Evolutionary conservation across 768 basidiomycete species (phyloP), one percentile per base, ranked within the genome.

Genomic region (Strobilomyces echinocephalus): DNA sequence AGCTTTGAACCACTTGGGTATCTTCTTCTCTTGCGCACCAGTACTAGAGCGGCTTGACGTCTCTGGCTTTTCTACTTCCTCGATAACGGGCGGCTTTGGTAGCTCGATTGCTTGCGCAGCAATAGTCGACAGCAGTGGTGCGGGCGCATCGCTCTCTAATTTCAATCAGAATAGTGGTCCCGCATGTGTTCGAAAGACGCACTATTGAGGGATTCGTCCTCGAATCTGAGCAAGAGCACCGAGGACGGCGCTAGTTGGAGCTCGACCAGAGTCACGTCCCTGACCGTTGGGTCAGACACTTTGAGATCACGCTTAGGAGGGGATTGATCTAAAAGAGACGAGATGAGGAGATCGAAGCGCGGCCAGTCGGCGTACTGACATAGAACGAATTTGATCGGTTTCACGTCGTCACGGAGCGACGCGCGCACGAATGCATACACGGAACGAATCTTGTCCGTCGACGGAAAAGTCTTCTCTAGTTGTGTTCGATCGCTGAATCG

Each of bases 261-360:
- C 39, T 91, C 80, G 2, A 76, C 69, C 2, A 95, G 76, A 11
- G 77, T 78, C 48, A 84, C 75, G 63, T 87, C 83, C 59, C 83
- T 83, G 28, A 90, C 83, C 53, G 75, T 71, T 9, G 82, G 81
- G 60, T 94, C 92, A 6, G 87, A 88, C 8, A 90, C 87, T 59
- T 85, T 89, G 60, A 91, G 75, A 50, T 95, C 93, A 26, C 86
- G 82, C 61, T 83, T 85, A 1, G 92, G 93, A 2, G 90, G 91
- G 3, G 77, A 74, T 72, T 93, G 89, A 69, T 88, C 91, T 93
- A 39, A 28, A 39, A 18, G 35, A 36, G 21, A 46, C 10, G 11
- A 30, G n/a, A 26, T 60, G 8, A 52, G 45, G 5, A 39, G 11
- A 38, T 46, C n/a, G 36, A 41, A 40, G 43, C 9, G 31, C 24